These are phyloP conservation scores for Nicotiana knightiana DNA, from an alignment of 257 asterid genomes.

Conservation along the genomic window DNA sequence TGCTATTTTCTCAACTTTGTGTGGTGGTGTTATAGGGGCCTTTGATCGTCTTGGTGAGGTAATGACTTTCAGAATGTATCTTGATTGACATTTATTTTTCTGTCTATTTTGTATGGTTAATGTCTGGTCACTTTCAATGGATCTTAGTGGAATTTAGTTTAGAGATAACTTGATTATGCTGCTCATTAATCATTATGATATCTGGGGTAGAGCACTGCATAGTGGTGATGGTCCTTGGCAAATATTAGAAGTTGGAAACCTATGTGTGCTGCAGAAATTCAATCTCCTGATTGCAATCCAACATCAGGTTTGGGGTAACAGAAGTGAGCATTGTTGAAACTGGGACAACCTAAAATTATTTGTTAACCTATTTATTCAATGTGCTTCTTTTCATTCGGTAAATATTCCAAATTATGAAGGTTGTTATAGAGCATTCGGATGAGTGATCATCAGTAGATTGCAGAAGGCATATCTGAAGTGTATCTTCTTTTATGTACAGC, in stretches of 20 bases:
- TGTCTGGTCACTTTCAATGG: neutral
- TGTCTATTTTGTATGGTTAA: neutral
- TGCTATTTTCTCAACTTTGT: conserved; percentile 72
- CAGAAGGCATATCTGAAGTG: neutral
- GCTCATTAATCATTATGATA: neutral
- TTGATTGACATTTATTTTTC: neutral
- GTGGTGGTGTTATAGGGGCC: conserved; percentile 93
- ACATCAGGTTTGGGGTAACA: neutral
- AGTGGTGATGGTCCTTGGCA: neutral
- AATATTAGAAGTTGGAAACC: neutral
- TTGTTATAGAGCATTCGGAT: neutral
- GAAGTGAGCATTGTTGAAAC: neutral
- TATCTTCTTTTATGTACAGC: neutral
- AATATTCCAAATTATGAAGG: neutral
- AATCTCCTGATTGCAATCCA: neutral
- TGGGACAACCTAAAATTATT: neutral
- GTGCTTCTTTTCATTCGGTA: neutral
- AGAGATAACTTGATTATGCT: neutral
- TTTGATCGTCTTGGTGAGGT: conserved; percentile 99
- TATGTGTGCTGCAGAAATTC: neutral
- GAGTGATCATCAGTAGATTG: neutral
- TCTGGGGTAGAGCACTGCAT: neutral
- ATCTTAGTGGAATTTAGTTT: neutral
- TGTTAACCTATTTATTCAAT: neutral
- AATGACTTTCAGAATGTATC: conserved; percentile 5